A percentile compares a stretch with the other conserved stretches of the same genome.
These are phyloP conservation scores for Ophiostoma ips DNA, from an alignment of 2,329 filamentous ascomycete species.

Conservation along the genomic window DNA sequence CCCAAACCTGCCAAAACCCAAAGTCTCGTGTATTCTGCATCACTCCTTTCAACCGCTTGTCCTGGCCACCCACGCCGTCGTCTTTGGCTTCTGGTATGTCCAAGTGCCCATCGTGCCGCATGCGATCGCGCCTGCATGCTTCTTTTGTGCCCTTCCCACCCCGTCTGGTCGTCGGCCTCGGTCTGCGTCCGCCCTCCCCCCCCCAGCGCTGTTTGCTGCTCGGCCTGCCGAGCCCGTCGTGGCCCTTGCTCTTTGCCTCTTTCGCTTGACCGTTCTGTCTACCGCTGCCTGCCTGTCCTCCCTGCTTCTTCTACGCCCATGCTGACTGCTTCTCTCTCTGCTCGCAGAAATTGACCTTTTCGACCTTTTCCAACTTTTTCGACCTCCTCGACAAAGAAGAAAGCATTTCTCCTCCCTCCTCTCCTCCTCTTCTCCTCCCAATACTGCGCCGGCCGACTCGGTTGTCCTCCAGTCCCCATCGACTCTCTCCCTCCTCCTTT, in stretches of 20 bases:
- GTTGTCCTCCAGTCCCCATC: background rate
- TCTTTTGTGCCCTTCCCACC: constrained; percentile 7
- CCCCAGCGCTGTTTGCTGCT: constrained; percentile 5
- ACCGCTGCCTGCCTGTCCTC: background rate
- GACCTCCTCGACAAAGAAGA: background rate
- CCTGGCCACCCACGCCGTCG: constrained; percentile 5
- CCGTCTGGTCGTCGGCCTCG: background rate
- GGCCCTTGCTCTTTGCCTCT: background rate
- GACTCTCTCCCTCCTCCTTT: background rate
- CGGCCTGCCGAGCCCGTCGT: background rate
- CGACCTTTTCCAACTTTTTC: background rate
- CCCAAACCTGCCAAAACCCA: background rate
- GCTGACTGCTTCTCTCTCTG: background rate
- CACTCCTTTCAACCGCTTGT: background rate
- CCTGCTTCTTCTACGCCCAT: background rate
- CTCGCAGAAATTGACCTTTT: background rate
- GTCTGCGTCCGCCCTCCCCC: too few relatives aligned
- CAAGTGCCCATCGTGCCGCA: constrained; percentile 4
- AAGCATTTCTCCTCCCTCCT: too few relatives aligned
- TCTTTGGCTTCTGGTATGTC: constrained; percentile 12
- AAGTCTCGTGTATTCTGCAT: background rate
- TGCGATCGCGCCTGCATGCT: constrained; percentile 8
- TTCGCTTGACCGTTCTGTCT: background rate
- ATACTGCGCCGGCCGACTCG: background rate
- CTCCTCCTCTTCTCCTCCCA: background rate